These are phyloP conservation scores for Aurantiochytrium sp. DNA, from an alignment of 108 stramenopile genomes.

Conservation along the genomic window DNA sequence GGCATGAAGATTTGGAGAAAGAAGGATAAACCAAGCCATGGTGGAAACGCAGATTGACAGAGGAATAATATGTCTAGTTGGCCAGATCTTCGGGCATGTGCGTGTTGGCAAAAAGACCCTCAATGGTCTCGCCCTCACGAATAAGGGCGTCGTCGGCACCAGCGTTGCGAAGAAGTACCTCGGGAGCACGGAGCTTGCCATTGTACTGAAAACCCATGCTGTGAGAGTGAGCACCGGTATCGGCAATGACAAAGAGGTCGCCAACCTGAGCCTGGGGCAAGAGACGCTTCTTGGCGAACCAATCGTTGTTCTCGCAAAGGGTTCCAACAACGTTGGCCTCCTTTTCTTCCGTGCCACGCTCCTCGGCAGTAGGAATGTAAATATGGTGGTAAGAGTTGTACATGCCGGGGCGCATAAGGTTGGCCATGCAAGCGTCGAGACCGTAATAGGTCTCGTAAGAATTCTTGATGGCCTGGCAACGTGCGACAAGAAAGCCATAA, in stretches of 20 bases:
- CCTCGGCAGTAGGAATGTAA: neutral
- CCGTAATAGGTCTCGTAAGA: constrained; percentile 16
- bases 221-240: constrained; percentile 23
- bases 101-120: neutral
- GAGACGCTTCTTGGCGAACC: constrained; percentile 21
- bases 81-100: neutral
- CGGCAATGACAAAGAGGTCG: constrained; percentile 21
- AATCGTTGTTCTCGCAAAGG: constrained; percentile 31
- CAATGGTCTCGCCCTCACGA: constrained; percentile 6
- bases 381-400: constrained; percentile 26
- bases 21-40: too few relatives aligned
- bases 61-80: too few relatives aligned
- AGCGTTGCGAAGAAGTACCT: constrained; percentile 10
- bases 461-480: constrained; percentile 3
- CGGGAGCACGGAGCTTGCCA: constrained; percentile 29
- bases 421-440: constrained; percentile 28
- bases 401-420: constrained; percentile 30
- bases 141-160: constrained; percentile 19
- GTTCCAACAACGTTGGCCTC: constrained; percentile 25
- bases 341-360: neutral
- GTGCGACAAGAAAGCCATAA: constrained; percentile 16
- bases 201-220: constrained; percentile 33
- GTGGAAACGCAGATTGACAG: too few relatives aligned
- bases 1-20: too few relatives aligned
- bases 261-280: neutral